Evolutionary conservation across 495 filamentous ascomycete species (phyloP), one percentile per base, ranked within the genome.

Genomic region (Neurospora tetrasperma): DNA sequence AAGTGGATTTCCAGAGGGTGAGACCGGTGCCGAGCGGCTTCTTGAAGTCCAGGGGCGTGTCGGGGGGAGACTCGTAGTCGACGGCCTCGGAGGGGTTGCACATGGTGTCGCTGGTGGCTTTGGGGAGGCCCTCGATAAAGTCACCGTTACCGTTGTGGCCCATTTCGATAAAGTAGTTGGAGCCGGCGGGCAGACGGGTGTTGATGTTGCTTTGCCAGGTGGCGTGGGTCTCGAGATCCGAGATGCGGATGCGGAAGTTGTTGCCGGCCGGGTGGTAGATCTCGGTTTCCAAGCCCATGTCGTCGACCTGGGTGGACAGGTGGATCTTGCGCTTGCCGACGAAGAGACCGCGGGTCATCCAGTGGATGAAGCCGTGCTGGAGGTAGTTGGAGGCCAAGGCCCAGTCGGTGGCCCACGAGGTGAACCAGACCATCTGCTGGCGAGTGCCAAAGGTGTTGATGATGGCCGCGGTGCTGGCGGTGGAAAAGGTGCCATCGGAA

Each of bases 311-410:
- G n/a, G 88, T 88, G 77, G 83, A 86, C 59, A 89, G 75, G 74
- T 87, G 85, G 71, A 86, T 80, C 68, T 88, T 84, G 68, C 89
- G 86, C 72, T 86, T 85, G 39, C 86, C 87, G 14, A 86, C 81
- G 73, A 87, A 86, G 4, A 89, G 74, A 43, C 89, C 89, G 43
- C 86, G 83, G 18, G 87, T 89, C 12, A 89, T 77, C 88, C 88
- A 90, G 74, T 85, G 85, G 73, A 90, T 89, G 86, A 86, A 89
- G n/a, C 86, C 86, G 79, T 90, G 89, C 78, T 89, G 87, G 73
- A 90, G 77, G 72, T 82, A 87, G 75, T 83, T 89, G 75, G 85
- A 87, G 10, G 87, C 83, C 16, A 81, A 76, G 73, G 85, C 85
- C 88, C 88, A 90, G 71, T 83, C 84, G 8, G 86, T 85, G 43